Base-by-base conservation (phyloP, 1,284 basidiomycete genomes). In the Phylloboletellus chloephorus region DNA sequence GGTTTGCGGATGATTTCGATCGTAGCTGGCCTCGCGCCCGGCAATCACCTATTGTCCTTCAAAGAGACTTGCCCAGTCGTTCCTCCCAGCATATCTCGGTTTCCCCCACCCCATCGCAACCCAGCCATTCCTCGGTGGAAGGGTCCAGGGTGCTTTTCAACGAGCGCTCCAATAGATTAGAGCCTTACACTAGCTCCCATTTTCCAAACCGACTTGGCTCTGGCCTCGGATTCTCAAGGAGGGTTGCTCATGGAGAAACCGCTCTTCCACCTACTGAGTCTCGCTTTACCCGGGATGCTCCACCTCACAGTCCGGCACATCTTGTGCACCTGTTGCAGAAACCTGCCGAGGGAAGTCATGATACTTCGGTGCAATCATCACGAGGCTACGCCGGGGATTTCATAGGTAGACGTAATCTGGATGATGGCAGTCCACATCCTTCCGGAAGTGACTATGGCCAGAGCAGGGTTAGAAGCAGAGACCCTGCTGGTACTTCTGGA, bases 1-100 rank as follows among this genome's bases (percentile, higher is more conserved):
- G 88, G 19, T 88, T 90, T 60, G 76, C 73, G 6, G 89, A 95
- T 51, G 92, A 96, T 61, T 93, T 88, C 59, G 92, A 94, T 65
- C 78, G 92, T 44, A 91, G 88, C 54, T 95, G 91, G 90, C 90
- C 91, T 10, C 79, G 81, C 31, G 73, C 76, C 17, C 69, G 68
- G 39, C 58, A 66, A 31, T 72, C 73, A 44, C 71, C 65, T 43
- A 52, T 65, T 13, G 50, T 64, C 8, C 64, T 66, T n/a, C 63
- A 63, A 23, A 67, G 67, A 47, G 73, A 75, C 37, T 57, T 65
- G 24, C 55, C 65, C 48, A 63, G 60, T 50, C 68, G 61, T 50
- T 60, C 53, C 51, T 56, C 46, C 39, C 61, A 49, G 36, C 61
- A 44, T 45, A 48, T 49, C 34, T 60, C 56, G 31, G 51, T 50